These are phyloP conservation scores for Carpinus viminea DNA, from an alignment of 306 rosid species.

Conservation along the genomic window DNA sequence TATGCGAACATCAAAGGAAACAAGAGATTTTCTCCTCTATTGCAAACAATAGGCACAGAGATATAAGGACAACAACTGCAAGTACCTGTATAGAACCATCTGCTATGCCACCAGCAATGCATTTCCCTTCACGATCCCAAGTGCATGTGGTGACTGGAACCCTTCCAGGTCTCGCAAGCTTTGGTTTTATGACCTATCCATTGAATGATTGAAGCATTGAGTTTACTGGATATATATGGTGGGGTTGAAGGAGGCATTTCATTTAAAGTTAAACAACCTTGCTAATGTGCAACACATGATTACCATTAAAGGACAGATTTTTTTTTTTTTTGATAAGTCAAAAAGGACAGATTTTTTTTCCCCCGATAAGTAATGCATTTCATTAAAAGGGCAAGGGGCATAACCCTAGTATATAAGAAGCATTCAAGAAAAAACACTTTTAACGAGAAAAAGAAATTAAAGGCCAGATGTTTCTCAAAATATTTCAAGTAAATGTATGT, in stretches of 20 bases:
- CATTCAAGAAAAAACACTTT: too few species aligned
- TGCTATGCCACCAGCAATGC: conserved; percentile 88
- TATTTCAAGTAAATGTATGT: background rate
- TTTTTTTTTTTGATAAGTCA: too few species aligned
- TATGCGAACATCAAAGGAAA: background rate
- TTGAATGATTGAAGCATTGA: conserved; percentile 24
- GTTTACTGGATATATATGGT: background rate
- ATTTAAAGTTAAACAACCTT: background rate
- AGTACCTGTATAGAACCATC: conserved; percentile 95
- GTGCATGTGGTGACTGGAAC: conserved; percentile 89
- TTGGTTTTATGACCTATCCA: conserved; percentile 88
- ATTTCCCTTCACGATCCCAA: conserved; percentile 87
- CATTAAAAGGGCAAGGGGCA: too few species aligned
- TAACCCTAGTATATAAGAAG: too few species aligned
- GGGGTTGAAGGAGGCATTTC: background rate
- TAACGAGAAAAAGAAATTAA: too few species aligned
- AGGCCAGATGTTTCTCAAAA: too few species aligned
- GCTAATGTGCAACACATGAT: background rate
- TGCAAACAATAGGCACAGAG: conserved; percentile 9
- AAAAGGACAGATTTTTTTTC: background rate
- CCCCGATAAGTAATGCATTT: too few species aligned
- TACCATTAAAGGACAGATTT: background rate
- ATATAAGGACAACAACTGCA: conserved; percentile 11
- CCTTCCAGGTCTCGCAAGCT: conserved; percentile 88
- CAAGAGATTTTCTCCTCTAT: conserved; percentile 3